These are phyloP conservation scores for Zanthoxylum bungeanum DNA, from an alignment of 345 rosid species.

Conservation along the genomic window DNA sequence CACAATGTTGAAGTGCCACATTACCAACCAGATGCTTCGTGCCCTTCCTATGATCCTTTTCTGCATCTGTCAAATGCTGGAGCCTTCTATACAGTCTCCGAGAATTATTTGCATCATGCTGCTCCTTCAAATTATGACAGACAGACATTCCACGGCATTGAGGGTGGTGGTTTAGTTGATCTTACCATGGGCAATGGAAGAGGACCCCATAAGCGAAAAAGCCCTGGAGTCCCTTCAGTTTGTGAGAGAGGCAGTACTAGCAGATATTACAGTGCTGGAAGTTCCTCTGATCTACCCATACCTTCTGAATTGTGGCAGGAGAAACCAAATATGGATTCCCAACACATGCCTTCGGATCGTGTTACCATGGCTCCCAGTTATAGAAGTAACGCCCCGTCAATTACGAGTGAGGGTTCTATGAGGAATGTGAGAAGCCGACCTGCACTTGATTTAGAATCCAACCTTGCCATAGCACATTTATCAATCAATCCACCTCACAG, in stretches of 20 bases:
- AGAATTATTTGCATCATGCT: slow-evolving; percentile 47
- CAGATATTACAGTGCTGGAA: slow-evolving; percentile 52
- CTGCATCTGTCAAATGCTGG: slow-evolving; percentile 39
- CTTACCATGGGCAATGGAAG: slow-evolving; percentile 50
- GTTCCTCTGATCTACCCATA: slow-evolving; percentile 59
- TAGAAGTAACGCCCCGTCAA: slow-evolving; percentile 43
- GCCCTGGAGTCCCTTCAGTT: slow-evolving; percentile 57
- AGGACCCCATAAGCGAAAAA: slow-evolving; percentile 74
- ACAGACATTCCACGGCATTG: slow-evolving; percentile 45
- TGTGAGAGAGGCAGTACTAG: slow-evolving; percentile 74
- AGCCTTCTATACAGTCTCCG: slow-evolving; percentile 44
- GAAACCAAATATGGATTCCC: slow-evolving; percentile 49
- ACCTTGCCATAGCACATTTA: slow-evolving; percentile 40
- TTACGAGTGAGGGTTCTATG: slow-evolving; percentile 62
- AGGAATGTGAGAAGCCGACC: slow-evolving; percentile 84
- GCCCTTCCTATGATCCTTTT: slow-evolving; percentile 49
- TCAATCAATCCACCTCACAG: slow-evolving; percentile 37
- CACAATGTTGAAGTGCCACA: slow-evolving; percentile 47
- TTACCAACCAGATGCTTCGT: slow-evolving; percentile 51
- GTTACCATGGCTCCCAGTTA: slow-evolving; percentile 35
- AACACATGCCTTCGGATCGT: slow-evolving; percentile 49
- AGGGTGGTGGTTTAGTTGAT: slow-evolving; percentile 51
- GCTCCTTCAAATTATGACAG: slow-evolving; percentile 60
- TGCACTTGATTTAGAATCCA: slow-evolving; percentile 56
- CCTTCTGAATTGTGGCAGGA: slow-evolving; percentile 50